Percentiles rank a stretch among this genome's conserved stretches.
These are phyloP conservation scores for Trichoderma citrinoviride DNA, from an alignment of 2,329 filamentous ascomycete genomes.

Conservation along the genomic window DNA sequence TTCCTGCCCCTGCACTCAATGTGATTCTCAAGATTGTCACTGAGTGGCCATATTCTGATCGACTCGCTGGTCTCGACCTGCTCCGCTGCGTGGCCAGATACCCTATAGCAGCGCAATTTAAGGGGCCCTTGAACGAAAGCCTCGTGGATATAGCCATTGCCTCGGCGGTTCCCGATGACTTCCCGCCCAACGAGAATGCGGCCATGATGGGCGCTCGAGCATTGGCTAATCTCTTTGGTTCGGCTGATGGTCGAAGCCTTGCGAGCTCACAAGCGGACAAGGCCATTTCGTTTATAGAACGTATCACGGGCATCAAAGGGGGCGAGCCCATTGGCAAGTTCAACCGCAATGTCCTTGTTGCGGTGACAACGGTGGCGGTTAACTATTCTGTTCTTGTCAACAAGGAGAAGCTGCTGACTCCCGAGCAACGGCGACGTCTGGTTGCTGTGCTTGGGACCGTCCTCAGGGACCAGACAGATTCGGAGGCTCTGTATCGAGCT, in stretches of 20 bases:
- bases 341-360: constrained; percentile 81
- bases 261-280: constrained; percentile 58
- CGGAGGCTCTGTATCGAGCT: constrained; percentile 78
- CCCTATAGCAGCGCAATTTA: constrained; percentile 62
- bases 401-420: constrained; percentile 41
- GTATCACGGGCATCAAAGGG: constrained; percentile 53
- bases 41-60: constrained; percentile 74
- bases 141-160: constrained; percentile 56
- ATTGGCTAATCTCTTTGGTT: constrained; percentile 80
- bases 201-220: constrained; percentile 82
- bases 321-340: constrained; percentile 49
- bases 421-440: constrained; percentile 42
- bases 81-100: constrained; percentile 76
- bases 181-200: constrained; percentile 69
- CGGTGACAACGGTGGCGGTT: constrained; percentile 76
- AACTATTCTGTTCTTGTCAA: constrained; percentile 76
- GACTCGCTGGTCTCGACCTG: constrained; percentile 81
- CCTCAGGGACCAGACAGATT: constrained; percentile 65
- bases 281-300: constrained; percentile 61
- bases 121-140: constrained; percentile 51
- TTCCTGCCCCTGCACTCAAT: constrained; percentile 53
- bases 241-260: constrained; percentile 65
- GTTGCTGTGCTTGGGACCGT: constrained; percentile 62
- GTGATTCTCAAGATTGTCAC: constrained; percentile 71
- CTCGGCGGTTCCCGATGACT: constrained; percentile 45